Percentiles rank a stretch among this genome's conserved stretches.
Conservation (phyloP, 2,329 filamentous ascomycete genomes). For the Penicillium janthinellum region DNA sequence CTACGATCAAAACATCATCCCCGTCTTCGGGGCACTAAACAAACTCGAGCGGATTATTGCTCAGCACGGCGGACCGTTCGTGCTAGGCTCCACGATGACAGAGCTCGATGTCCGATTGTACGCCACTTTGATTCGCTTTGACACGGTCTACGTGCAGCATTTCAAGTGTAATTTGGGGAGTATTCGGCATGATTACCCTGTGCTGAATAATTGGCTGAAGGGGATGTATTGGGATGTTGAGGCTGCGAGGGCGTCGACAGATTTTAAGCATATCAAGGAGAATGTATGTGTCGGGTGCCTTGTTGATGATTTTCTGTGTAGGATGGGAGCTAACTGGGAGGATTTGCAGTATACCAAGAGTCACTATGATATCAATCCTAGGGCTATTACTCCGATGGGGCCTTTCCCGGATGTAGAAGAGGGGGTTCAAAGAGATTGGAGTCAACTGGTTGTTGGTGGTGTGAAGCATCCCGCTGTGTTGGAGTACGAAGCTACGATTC, state of each 20-base stretch:
- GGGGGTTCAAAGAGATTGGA: conserved; percentile 54
- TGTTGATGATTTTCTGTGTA: not conserved
- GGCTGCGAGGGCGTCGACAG: conserved; percentile 60
- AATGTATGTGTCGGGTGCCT: conserved; percentile 44
- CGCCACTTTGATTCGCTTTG: conserved; percentile 61
- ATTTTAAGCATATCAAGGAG: conserved; percentile 70
- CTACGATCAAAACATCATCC: conserved; percentile 58
- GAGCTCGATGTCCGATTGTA: conserved; percentile 63
- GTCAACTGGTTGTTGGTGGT: conserved; percentile 49
- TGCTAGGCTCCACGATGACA: conserved; percentile 58
- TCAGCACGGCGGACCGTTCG: conserved; percentile 55
- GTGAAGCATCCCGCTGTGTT: conserved; percentile 38
- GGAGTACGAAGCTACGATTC: conserved; percentile 30
- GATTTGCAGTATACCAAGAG: conserved; percentile 58
- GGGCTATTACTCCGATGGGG: conserved; percentile 63
- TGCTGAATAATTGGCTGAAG: conserved; percentile 63
- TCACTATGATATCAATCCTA: conserved; percentile 61
- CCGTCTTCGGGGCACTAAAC: conserved; percentile 63
- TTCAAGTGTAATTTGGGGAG: conserved; percentile 68
- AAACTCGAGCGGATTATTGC: conserved; percentile 55
- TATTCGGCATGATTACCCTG: conserved; percentile 62
- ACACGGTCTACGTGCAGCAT: conserved; percentile 65
- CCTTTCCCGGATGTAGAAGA: conserved; percentile 62
- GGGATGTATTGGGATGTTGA: conserved; percentile 59
- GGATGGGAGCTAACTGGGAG: not conserved